Conservation (phyloP, 2,329 filamentous ascomycete species). For the Magnaporthiopsis poae region DNA sequence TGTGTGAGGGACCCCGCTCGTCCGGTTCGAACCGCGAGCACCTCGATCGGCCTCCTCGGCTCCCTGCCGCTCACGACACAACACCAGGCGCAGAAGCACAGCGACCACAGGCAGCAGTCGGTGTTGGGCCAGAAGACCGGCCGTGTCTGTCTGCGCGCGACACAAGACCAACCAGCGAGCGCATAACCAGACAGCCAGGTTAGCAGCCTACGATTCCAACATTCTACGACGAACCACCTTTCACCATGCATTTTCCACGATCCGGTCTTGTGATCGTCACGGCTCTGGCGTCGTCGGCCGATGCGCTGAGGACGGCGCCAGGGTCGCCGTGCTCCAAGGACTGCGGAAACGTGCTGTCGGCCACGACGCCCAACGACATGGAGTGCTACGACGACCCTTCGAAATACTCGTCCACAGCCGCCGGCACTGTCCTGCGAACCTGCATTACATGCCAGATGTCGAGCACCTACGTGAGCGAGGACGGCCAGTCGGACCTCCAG, state of each 20-base stretch:
- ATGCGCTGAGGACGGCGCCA: conserved; percentile 32
- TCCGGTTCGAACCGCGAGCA: neutral
- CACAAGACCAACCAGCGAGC: neutral
- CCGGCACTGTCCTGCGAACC: conserved; percentile 39
- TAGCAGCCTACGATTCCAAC: neutral
- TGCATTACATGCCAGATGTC: conserved; percentile 43
- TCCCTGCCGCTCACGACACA: neutral
- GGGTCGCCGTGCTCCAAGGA: conserved; percentile 39
- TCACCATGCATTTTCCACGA: neutral
- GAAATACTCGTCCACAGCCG: conserved; percentile 25
- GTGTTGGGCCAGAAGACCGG: neutral
- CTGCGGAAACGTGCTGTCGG: conserved; percentile 44
- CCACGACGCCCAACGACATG: conserved; percentile 37
- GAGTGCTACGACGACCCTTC: conserved; percentile 31
- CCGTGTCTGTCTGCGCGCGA: neutral
- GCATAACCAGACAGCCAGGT: neutral
- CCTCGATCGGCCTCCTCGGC: neutral
- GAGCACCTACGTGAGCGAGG: conserved; percentile 33
- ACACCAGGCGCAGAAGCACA: neutral
- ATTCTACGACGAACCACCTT: neutral
- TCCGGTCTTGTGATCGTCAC: conserved; percentile 13
- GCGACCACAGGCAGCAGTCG: neutral
- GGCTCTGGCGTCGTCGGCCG: conserved; percentile 14
- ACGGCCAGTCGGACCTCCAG: conserved; percentile 41
- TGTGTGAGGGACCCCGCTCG: neutral